phyloP scores from a whole-genome alignment of 1,284 basidiomycete genomes.

The Marasmius oreades region DNA sequence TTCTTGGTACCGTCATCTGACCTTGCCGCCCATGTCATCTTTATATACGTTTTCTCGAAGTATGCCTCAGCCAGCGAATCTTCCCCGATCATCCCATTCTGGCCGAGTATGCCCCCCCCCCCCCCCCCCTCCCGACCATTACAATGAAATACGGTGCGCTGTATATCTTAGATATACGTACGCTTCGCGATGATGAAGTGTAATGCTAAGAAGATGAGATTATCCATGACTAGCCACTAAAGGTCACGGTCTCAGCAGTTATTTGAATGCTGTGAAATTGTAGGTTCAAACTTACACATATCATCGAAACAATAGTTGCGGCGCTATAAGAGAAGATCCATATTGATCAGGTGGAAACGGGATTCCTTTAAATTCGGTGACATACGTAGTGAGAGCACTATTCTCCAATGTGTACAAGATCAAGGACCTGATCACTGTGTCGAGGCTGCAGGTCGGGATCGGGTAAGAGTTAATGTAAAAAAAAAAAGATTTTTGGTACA shows the following conservation, averaged over 20 bases:
- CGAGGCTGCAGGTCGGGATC: background rate
- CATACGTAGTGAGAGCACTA: conserved; percentile 10
- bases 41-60: no score
- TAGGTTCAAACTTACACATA: background rate
- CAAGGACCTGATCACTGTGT: conserved; percentile 2
- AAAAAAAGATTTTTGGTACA: background rate
- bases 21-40: no score
- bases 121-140: no score
- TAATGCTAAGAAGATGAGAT: conserved; percentile 7
- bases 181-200: conserved; percentile 10
- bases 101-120: no score
- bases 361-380: background rate
- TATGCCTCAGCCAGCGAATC: no score
- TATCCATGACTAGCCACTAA: conserved; percentile 7
- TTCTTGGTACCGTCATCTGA: no score
- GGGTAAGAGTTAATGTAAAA: background rate
- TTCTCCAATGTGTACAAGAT: conserved; percentile 7
- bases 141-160: no score
- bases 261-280: no score
- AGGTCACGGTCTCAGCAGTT: background rate
- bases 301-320: conserved; percentile 5
- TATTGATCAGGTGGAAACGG: background rate
- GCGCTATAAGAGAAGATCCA: background rate
- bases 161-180: no score
- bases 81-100: no score